phyloP scores from a whole-genome alignment of 352 stramenopile species.

The Blastocystis sp. region DNA sequence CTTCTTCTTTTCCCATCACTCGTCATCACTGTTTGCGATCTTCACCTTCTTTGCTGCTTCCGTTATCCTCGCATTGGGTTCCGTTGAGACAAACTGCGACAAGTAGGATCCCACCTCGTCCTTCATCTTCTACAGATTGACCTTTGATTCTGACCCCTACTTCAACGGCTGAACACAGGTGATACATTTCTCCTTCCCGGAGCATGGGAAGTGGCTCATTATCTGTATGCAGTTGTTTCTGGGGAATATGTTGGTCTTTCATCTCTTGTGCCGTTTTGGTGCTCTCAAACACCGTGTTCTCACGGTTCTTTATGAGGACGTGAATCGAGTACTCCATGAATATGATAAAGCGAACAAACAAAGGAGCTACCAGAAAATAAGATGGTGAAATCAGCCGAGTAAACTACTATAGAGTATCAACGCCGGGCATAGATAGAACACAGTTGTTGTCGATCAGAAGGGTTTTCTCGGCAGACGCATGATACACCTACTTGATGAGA shows the following conservation, averaged over 20 bases:
- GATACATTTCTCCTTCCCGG: conserved; percentile 31
- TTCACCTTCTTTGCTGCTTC: background rate
- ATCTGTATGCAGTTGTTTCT: conserved; percentile 31
- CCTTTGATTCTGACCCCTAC: background rate
- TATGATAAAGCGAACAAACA: background rate
- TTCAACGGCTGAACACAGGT: conserved; percentile 17
- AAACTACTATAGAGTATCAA: too few relatives aligned
- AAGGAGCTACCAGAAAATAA: too few relatives aligned
- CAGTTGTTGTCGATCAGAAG: background rate
- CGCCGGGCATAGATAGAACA: too few relatives aligned
- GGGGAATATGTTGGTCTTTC: background rate
- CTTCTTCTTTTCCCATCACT: background rate
- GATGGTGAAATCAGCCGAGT: too few relatives aligned
- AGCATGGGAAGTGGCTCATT: conserved; percentile 14
- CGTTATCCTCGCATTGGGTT: background rate
- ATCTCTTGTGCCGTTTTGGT: conserved; percentile 16
- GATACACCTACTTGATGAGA: background rate
- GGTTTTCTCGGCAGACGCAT: background rate
- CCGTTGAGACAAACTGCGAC: background rate
- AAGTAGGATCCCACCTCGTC: conserved; percentile 9
- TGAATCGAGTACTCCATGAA: background rate
- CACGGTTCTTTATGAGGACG: background rate
- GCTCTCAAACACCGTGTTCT: background rate
- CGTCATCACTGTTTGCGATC: background rate
- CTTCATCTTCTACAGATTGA: conserved; percentile 47